Base-by-base conservation (phyloP, 768 basidiomycete species). In the Mycena maculata region DNA sequence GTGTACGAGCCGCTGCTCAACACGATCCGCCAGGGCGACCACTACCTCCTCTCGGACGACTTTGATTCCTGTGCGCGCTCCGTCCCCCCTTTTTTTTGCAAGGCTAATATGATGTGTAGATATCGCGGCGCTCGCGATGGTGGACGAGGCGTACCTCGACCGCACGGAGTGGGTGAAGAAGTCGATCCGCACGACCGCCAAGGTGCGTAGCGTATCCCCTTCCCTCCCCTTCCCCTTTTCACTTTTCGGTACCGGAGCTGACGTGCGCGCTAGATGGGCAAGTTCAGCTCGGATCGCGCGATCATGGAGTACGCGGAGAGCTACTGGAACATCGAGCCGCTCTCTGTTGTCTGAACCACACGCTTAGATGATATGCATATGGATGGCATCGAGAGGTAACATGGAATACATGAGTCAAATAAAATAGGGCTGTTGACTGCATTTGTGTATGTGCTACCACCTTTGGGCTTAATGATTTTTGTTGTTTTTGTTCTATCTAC, bases 241-340 rank as follows among this genome's bases (percentile, higher is more conserved):
- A 5, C 22, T 20, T 28, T 25, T 36, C 22, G 27, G n/a, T 16
- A 4, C 12, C 33, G 61, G 39, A 65, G 18, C 33, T 65, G 33
- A 62, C 25, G 36, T 12, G 39, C 16, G 38, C 28, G 39, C 16
- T 63, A 91, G 88, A 98, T 98, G 96, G 96, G 95, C 78, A 96
- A 96, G 75, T 98, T 98, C 84, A 95, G 94, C 77, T 94, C 93
- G 36, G 97, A 99, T 76, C 87, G 96, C 57, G 93, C 95, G 4
- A 96, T 98, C 74, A 88, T 89, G 71, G 92, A 95, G 76, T 97
- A 97, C 73, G 95, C 95, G 1, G 95, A 97, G 79, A 88, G 90
- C 73, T 92, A 90, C 78, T 93, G 91, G 91, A 93, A 91, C 76
- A 82, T 92, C 42, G 91, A 93, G 72, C 81, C 84, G 36, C 44